phyloP scores from a whole-genome alignment of 1,284 basidiomycete species.

The Sphagnurus paluster region DNA sequence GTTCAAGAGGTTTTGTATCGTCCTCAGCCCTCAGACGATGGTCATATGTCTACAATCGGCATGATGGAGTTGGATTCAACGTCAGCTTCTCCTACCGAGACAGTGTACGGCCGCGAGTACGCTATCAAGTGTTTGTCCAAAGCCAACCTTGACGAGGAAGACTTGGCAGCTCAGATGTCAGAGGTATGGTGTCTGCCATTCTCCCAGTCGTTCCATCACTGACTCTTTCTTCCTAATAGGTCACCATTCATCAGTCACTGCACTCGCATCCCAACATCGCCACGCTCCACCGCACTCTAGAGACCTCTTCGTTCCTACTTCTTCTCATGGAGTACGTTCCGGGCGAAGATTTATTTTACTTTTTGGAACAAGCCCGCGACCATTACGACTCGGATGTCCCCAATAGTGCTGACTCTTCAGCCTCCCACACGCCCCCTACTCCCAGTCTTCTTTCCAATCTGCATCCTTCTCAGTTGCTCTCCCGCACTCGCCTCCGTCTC shows the following conservation, averaged over 20 bases:
- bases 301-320: slow-evolving; percentile 50
- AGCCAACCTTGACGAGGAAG: slow-evolving; percentile 85
- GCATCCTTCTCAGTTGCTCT: slow-evolving; percentile 81
- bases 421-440: slow-evolving; percentile 84
- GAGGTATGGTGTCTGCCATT: slow-evolving; percentile 61
- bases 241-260: slow-evolving; percentile 93
- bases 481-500: slow-evolving; percentile 83
- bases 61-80: slow-evolving; percentile 59
- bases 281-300: slow-evolving; percentile 86
- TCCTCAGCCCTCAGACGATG: slow-evolving; percentile 57
- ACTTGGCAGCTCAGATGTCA: slow-evolving; percentile 83
- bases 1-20: slow-evolving; percentile 82
- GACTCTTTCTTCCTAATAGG: too few relatives aligned
- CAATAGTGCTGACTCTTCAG: slow-evolving; percentile 45
- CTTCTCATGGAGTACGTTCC: slow-evolving; percentile 82
- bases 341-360: slow-evolving; percentile 96
- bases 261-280: slow-evolving; percentile 93
- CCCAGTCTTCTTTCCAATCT: slow-evolving; percentile 91
- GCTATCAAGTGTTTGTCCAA: slow-evolving; percentile 97
- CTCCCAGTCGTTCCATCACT: slow-evolving; percentile 15
- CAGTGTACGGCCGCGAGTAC: slow-evolving; percentile 82
- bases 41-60: slow-evolving; percentile 54
- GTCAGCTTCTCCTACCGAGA: slow-evolving; percentile 34
- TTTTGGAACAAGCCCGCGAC: slow-evolving; percentile 91
- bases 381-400: slow-evolving; percentile 65